A percentile compares a stretch with the other conserved stretches of the same genome.
phyloP scores from a whole-genome alignment of 208 protist species.

The Wallacemonas rigidus region DNA sequence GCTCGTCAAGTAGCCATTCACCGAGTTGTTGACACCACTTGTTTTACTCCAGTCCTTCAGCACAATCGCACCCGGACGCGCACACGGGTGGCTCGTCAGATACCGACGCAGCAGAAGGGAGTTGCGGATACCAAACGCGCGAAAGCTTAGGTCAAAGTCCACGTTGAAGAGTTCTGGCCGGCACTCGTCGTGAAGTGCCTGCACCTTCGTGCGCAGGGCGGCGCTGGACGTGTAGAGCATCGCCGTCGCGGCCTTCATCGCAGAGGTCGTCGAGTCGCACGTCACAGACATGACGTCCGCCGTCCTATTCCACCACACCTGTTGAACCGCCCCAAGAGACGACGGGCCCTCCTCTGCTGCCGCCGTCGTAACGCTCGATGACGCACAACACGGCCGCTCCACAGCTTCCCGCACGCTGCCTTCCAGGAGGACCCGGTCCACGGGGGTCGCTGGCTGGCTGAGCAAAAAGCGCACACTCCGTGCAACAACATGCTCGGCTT shows the following conservation, averaged over 20 bases:
- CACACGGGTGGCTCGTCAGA: constrained; percentile 78
- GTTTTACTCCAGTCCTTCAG: constrained; percentile 93
- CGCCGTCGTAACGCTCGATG: not conserved
- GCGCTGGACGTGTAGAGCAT: constrained; percentile 46
- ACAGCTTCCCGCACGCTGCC: constrained; percentile 67
- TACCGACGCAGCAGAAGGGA: constrained; percentile 82
- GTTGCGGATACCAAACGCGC: constrained; percentile 90
- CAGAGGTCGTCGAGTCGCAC: constrained; percentile 62
- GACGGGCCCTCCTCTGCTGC: no score
- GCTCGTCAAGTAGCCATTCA: constrained; percentile 89
- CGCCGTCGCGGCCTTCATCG: constrained; percentile 63
- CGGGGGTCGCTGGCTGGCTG: constrained; percentile 38
- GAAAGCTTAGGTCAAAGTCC: constrained; percentile 91
- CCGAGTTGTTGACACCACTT: constrained; percentile 88
- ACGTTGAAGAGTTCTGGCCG: constrained; percentile 83
- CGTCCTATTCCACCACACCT: constrained; percentile 87
- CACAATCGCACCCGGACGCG: constrained; percentile 80
- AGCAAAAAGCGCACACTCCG: constrained; percentile 75
- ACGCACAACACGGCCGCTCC: constrained; percentile 17
- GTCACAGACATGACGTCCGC: constrained; percentile 71
- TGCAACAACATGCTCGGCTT: constrained; percentile 71
- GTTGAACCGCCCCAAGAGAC: constrained; percentile 45
- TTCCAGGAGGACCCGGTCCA: constrained; percentile 79
- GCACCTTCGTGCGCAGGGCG: constrained; percentile 56
- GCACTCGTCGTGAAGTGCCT: constrained; percentile 84